These are phyloP conservation scores for Oemleria cerasiformis DNA, from an alignment of 306 rosid species.

Conservation along the genomic window DNA sequence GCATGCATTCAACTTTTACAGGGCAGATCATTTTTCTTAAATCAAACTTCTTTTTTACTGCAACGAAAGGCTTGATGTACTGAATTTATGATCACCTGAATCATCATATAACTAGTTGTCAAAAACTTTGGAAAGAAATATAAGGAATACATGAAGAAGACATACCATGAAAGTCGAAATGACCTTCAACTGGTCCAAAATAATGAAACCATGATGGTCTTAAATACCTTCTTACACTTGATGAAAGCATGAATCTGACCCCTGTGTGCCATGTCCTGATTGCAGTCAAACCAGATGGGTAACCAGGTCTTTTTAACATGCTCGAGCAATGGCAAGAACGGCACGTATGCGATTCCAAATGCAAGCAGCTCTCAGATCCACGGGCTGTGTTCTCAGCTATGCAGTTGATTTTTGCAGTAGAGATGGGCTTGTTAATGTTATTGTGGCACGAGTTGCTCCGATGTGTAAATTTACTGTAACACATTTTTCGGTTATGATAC, in stretches of 20 bases:
- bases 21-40: not conserved
- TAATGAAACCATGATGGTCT: too few relatives aligned
- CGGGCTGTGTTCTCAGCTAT: constrained; percentile 65
- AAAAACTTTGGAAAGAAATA: not conserved
- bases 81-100: not conserved
- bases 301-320: constrained; percentile 73
- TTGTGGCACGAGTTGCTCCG: constrained; percentile 16
- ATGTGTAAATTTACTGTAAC: constrained; percentile 27
- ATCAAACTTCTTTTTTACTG: not conserved
- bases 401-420: constrained; percentile 47
- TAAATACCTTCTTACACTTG: not conserved
- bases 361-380: constrained; percentile 68
- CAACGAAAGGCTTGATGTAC: not conserved
- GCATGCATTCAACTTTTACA: not conserved
- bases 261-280: constrained; percentile 7
- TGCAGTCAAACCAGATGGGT: constrained; percentile 74
- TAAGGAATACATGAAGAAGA: not conserved
- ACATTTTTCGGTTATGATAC: not conserved
- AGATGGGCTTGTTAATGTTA: not conserved
- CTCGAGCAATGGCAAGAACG: constrained; percentile 68
- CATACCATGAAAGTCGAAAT: not conserved
- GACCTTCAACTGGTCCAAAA: too few relatives aligned
- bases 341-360: constrained; percentile 35
- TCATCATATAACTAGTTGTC: not conserved
- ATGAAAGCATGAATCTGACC: constrained; percentile 18